Evolutionary conservation across 2,329 filamentous ascomycete species (phyloP).

Genomic region (Arthroderma sp.): DNA sequence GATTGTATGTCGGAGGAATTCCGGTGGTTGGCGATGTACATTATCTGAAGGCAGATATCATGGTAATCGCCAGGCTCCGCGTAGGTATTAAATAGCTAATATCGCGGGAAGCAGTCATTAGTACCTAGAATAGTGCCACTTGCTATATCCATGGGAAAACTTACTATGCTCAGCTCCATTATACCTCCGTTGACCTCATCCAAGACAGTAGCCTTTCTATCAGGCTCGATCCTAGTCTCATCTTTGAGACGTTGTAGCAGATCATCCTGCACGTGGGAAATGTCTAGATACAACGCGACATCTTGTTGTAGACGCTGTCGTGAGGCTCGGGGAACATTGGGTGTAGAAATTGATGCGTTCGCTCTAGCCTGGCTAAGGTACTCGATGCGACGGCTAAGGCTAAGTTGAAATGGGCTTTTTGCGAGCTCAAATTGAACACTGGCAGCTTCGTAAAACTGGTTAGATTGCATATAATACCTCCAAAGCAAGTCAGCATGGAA

Average conservation of each 20-base stretch:
- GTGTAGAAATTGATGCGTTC: slow-evolving; percentile 74
- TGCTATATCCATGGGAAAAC: slow-evolving; percentile 8
- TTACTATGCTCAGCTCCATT: slow-evolving; percentile 60
- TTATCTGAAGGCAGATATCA: slow-evolving; percentile 85
- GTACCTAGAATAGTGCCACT: slow-evolving; percentile 10
- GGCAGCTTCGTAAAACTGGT: slow-evolving; percentile 74
- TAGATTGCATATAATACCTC: slow-evolving; percentile 77
- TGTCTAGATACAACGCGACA: slow-evolving; percentile 73
- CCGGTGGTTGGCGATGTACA: slow-evolving; percentile 80
- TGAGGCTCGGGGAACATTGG: slow-evolving; percentile 61
- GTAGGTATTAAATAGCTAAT: slow-evolving; percentile 79
- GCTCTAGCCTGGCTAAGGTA: slow-evolving; percentile 84
- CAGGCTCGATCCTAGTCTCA: slow-evolving; percentile 55
- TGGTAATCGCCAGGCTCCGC: slow-evolving; percentile 86
- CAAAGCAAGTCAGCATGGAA: slow-evolving; percentile 82
- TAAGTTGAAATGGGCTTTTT: slow-evolving; percentile 63
- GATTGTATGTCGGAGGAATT: slow-evolving; percentile 70
- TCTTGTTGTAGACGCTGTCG: slow-evolving; percentile 77
- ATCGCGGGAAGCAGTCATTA: slow-evolving; percentile 1
- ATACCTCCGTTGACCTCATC: slow-evolving; percentile 64
- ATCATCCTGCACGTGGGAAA: slow-evolving; percentile 92
- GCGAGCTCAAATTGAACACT: slow-evolving; percentile 74
- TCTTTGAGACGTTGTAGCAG: slow-evolving; percentile 62
- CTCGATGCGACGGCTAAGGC: slow-evolving; percentile 74
- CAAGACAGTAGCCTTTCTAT: slow-evolving; percentile 52